Evolutionary conservation across 306 rosid species (phyloP), one percentile per base, ranked within the genome.

Genomic region (Glycine latifolia): DNA sequence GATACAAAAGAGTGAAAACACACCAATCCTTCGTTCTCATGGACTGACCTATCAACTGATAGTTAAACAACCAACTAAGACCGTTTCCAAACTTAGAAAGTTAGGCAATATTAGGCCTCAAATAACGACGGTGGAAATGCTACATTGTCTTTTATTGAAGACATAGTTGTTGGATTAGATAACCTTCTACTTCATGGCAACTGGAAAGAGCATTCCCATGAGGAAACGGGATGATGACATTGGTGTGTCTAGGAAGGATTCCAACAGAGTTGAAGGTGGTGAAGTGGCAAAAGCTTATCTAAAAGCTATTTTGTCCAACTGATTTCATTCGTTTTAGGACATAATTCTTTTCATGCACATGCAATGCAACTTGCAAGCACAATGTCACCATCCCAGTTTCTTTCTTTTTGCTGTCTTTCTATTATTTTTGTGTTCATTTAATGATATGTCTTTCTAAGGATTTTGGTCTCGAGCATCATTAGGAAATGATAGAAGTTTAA

Each of bases 141-240:
- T 78, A 41, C 2, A 50, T 61, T 72, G 56, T 80, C 84, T 37
- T 72, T 61, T 72, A 49, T 71, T 13, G 79, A 60, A 80, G 79
- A 61, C 65, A 50, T 9, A 8, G 66, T 73, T 41, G 39, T 35
- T 63, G 17, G 65, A 79, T 80, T 71, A 80, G 78, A 80, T 80
- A 80, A 35, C 70, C 77, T 70, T 31, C 62, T 10, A 79, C 26
- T 59, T 79, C 83, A 46, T 71, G 71, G 71, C 78, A 70, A 79
- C 71, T 33, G 77, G 61, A 47, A 55, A 68, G 16, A 13, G 10
- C 17, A 77, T 66, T 31, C 63, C 43, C 17, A 53, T 16, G 10
- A 11, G 55, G 35, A 31, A 54, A 62, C 67, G 5, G 44, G 8
- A 20, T 39, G 41, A 65, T 39, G 14, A 37, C 13, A 9, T 61